Percentiles rank a stretch among this genome's conserved stretches.
Conservation (phyloP, 768 basidiomycete species). For the Harrya chromipes region DNA sequence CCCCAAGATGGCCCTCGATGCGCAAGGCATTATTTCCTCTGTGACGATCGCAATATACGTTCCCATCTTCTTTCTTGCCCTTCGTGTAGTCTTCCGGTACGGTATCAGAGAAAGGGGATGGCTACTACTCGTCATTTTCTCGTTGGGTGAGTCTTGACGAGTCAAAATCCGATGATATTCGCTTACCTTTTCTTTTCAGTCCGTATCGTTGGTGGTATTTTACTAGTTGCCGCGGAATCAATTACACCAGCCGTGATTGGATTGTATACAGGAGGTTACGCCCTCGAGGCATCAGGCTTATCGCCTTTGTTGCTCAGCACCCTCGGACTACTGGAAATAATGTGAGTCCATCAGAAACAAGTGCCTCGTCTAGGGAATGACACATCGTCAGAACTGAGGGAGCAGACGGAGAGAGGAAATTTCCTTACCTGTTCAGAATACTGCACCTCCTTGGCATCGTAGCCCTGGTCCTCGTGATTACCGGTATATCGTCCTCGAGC, state of each 20-base stretch:
- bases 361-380: constrained; percentile 1
- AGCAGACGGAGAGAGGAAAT: constrained; percentile 18
- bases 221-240: constrained; percentile 55
- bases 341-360: constrained; percentile 27
- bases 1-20: constrained; percentile 34
- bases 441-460: constrained; percentile 25
- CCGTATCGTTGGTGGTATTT: constrained; percentile 53
- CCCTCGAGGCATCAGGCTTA: constrained; percentile 38
- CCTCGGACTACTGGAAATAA: constrained; percentile 34
- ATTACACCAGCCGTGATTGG: constrained; percentile 37
- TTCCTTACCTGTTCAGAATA: constrained; percentile 21
- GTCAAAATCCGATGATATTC: background rate
- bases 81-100: constrained; percentile 49
- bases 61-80: constrained; percentile 48
- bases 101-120: constrained; percentile 62
- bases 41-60: constrained; percentile 59
- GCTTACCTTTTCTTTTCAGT: constrained; percentile 34
- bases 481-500: constrained; percentile 27
- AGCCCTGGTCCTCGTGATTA: constrained; percentile 33
- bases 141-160: constrained; percentile 42
- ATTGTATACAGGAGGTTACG: constrained; percentile 52
- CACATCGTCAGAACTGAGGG: constrained; percentile 26
- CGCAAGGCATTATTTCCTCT: constrained; percentile 52
- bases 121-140: constrained; percentile 64
- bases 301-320: constrained; percentile 39